These are phyloP conservation scores for Tricholoma sp. DNA, from an alignment of 768 basidiomycete genomes.

Conservation along the genomic window DNA sequence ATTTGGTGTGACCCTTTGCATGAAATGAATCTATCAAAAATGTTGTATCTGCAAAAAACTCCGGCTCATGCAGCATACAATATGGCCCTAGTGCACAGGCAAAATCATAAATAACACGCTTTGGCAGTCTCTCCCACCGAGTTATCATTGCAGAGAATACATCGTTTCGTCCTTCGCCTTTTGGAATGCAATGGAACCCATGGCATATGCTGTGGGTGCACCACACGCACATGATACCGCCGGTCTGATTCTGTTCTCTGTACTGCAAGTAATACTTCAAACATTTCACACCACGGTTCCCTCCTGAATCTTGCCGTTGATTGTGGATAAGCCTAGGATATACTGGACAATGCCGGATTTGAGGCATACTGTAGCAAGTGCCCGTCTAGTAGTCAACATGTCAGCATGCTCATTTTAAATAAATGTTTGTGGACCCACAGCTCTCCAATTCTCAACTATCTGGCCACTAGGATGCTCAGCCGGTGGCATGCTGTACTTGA, in stretches of 20 bases:
- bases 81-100: slow-evolving; percentile 27
- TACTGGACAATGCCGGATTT: not conserved
- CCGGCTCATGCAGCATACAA: slow-evolving; percentile 17
- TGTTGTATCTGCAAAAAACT: slow-evolving; percentile 24
- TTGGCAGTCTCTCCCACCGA: slow-evolving; percentile 23
- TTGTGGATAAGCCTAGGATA: slow-evolving; percentile 1
- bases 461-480: no score
- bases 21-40: slow-evolving; percentile 32
- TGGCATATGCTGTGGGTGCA: slow-evolving; percentile 19
- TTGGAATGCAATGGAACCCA: slow-evolving; percentile 17
- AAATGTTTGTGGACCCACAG: not conserved
- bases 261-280: slow-evolving; percentile 1
- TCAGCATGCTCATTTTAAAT: not conserved
- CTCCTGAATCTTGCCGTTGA: not conserved
- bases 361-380: not conserved
- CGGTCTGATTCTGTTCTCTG: slow-evolving; percentile 6
- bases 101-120: slow-evolving; percentile 26
- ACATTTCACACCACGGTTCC: not conserved
- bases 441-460: not conserved
- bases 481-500: not conserved
- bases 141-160: slow-evolving; percentile 16
- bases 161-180: slow-evolving; percentile 13
- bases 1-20: slow-evolving; percentile 27
- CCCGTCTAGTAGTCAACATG: not conserved
- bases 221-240: slow-evolving; percentile 14